These are phyloP conservation scores for Coemansia sp. DNA, from an alignment of 371 early-diverging fungal genomes.

Conservation along the genomic window DNA sequence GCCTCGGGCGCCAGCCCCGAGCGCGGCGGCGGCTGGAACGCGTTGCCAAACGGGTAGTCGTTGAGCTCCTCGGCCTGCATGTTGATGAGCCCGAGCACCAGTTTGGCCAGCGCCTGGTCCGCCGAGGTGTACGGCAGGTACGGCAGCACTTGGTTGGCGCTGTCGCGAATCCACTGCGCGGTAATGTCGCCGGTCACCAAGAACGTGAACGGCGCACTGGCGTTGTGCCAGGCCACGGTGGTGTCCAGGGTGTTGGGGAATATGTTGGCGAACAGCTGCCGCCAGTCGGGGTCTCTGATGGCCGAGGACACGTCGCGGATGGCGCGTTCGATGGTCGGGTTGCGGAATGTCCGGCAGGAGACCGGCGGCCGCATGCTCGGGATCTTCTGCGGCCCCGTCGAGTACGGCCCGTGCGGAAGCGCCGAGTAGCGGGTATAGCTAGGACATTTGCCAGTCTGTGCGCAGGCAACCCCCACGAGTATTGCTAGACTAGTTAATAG, in stretches of 20 bases:
- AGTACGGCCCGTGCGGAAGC: slow-evolving; percentile 19
- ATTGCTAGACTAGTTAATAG: not conserved
- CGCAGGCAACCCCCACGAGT: not conserved
- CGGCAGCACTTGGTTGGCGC: slow-evolving; percentile 63
- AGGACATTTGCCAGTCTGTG: slow-evolving; percentile 15
- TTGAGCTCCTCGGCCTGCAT: slow-evolving; percentile 44
- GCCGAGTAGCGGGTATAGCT: slow-evolving; percentile 41
- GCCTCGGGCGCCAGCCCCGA: slow-evolving; percentile 20
- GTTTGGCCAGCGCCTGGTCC: slow-evolving; percentile 16
- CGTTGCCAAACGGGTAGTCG: slow-evolving; percentile 39
- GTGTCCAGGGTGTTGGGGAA: slow-evolving; percentile 59
- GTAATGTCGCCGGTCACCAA: slow-evolving; percentile 68
- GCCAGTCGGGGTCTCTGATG: slow-evolving; percentile 39
- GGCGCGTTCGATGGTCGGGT: slow-evolving; percentile 21
- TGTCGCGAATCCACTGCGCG: slow-evolving; percentile 70
- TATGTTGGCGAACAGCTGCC: slow-evolving; percentile 42
- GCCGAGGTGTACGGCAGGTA: slow-evolving; percentile 53
- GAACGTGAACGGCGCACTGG: slow-evolving; percentile 53
- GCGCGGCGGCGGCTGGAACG: slow-evolving; percentile 40
- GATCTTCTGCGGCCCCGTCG: slow-evolving; percentile 20
- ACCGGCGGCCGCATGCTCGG: slow-evolving; percentile 40
- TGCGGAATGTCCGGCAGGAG: slow-evolving; percentile 36
- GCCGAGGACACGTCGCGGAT: slow-evolving; percentile 9
- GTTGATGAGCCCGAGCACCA: slow-evolving; percentile 35
- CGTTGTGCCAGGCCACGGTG: slow-evolving; percentile 53